Conservation (phyloP, 2,329 filamentous ascomycete genomes). For the Paecilomyces sp. region DNA sequence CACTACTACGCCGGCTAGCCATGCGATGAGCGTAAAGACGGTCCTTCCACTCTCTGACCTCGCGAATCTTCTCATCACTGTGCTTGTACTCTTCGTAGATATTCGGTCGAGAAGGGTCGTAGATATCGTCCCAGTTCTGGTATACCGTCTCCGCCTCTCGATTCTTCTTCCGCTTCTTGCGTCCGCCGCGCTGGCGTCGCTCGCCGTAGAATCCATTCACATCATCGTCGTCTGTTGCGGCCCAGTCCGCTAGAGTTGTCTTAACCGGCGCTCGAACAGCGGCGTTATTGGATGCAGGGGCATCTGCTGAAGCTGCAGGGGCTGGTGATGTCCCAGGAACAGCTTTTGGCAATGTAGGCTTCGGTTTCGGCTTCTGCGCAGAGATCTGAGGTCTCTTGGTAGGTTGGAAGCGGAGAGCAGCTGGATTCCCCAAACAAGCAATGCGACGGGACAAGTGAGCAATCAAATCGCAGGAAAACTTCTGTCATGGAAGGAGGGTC, state of each 20-base stretch:
- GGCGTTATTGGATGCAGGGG: constrained; percentile 18
- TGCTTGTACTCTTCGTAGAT: constrained; percentile 77
- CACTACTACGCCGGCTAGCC: constrained; percentile 36
- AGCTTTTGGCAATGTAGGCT: constrained; percentile 52
- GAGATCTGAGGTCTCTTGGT: constrained; percentile 68
- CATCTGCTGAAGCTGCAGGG: constrained; percentile 17
- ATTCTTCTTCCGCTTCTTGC: constrained; percentile 71
- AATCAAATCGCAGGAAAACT: constrained; percentile 22
- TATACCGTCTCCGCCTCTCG: constrained; percentile 51
- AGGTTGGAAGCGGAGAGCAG: constrained; percentile 76
- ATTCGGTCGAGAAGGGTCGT: constrained; percentile 75
- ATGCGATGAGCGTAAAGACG: constrained; percentile 67
- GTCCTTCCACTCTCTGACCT: constrained; percentile 79
- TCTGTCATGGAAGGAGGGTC: constrained; percentile 24
- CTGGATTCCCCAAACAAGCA: constrained; percentile 28
- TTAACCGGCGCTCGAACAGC: constrained; percentile 48
- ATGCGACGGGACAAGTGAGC: constrained; percentile 41
- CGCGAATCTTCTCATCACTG: constrained; percentile 74
- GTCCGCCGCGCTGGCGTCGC: constrained; percentile 68
- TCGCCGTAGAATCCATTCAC: constrained; percentile 58
- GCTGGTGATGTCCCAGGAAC: constrained; percentile 9
- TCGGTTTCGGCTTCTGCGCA: constrained; percentile 54
- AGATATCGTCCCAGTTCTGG: constrained; percentile 84
- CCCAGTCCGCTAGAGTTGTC: constrained; percentile 74
- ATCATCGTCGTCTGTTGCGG: constrained; percentile 72